Evolutionary conservation across 805 yeast genomes (phyloP), one percentile per base, ranked within the genome.

Genomic region (Wickerhamomyces rabaulensis): DNA sequence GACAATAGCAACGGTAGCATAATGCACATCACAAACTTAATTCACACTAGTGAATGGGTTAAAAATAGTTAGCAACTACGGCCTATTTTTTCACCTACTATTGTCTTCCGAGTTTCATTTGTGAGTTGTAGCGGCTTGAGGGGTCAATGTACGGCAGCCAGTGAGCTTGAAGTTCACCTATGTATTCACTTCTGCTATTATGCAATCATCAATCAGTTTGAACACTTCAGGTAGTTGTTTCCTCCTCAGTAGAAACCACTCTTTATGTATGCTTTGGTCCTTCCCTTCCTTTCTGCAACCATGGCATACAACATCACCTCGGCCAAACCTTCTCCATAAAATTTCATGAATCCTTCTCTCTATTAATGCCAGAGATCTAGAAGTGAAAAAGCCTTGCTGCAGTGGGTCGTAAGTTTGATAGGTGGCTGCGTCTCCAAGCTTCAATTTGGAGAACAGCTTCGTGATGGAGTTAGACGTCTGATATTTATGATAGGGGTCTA

Each of bases 171-270:
- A n/a, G n/a, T n/a, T n/a, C n/a, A n/a, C n/a, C 27, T 8, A 25
- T 25, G 12, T 9, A 25, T 25, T n/a, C 22, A 20, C 9, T 10
- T 13, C 13, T 13, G 6, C 25, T 21, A 17, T 7, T 19, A 40
- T 16, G 9, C 41, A 9, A 45, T 51, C 1, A 37, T 57, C 60
- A 9, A 60, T 55, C 1, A 48, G 31, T 8, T 26, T 5, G 22
- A 57, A 57, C 0, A 57, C 48, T 3, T 31, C 39, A 1, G 4
- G 4, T 2, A 58, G 27, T 4, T 52, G 50, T 2, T 39, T 41
- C 37, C 63, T 45, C 8, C 55, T 52, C 1, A 60, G 45, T 29
- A 53, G 42, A 39, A 60, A 60, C 64, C 64, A 60, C 35, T 60
- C 64, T 13, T 49, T 40, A 39, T 60, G 64, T 3, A 53, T 43